Evolutionary conservation across 768 basidiomycete species (phyloP), one percentile per base, ranked within the genome.

Genomic region (Cystobasidium onofrii): DNA sequence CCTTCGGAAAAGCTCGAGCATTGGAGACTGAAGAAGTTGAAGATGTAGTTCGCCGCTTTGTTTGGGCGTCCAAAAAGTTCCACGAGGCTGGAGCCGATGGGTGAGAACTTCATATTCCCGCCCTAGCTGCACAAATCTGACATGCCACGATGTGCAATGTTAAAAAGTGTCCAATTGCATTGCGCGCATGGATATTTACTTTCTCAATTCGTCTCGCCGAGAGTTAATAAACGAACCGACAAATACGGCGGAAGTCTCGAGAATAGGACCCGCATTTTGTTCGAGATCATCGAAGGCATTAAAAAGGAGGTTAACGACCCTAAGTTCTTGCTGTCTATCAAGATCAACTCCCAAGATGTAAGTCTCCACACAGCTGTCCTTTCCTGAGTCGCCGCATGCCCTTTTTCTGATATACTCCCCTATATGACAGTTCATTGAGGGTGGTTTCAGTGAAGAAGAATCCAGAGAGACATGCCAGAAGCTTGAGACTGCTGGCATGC

Each of bases 11-110:
- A 84, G 69, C 78, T 85, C 27, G 78, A 80, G 13, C 78, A 80
- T 1, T 81, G 73, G 66, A 78, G 75, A 1, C 76, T 67, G 71
- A 77, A 0, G 90, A 92, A 46, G 87, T 96, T 69, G 83, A 86
- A 33, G 77, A 83, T 17, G 84, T 87, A 2, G 84, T 91, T 0
- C 81, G 83, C 1, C 82, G 81, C 9, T 97, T 95, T 77, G 84
- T 89, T 1, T 82, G 82, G 50, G 90, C 89, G 7, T 90, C 92
- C 0, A 79, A 81, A 50, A 77, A 90, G 33, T 90, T 90, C 12
- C 80, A 84, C 20, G 80, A 85, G 64, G 82, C 88, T 43, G 91
- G 90, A 0, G 94, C 92, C 79, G 91, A 96, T 75, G 93, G 93
- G 57, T 60, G 57, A 60, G 57, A 25, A 12, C 57, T 29, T 41